Percentiles rank a stretch among this genome's conserved stretches.
phyloP scores from a whole-genome alignment of 768 basidiomycete genomes.

The Termitomyces sp. region DNA sequence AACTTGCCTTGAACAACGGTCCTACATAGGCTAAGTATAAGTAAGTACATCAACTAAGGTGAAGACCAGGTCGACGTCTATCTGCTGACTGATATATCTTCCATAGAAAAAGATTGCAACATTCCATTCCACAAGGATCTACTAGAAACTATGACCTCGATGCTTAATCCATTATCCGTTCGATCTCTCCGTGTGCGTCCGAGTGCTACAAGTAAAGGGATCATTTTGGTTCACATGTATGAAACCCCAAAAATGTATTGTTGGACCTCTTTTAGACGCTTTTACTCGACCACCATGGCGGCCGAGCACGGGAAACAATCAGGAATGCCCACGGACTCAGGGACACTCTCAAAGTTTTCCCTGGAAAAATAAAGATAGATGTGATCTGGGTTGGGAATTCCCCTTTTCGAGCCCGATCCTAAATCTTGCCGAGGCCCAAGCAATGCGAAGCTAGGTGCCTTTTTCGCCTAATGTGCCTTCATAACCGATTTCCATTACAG shows the following conservation, averaged over 20 bases:
- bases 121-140: conserved; percentile 1
- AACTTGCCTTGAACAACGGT: background rate
- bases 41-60: background rate
- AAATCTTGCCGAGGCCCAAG: conserved; percentile 39
- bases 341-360: conserved; percentile 24
- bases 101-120: background rate
- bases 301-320: conserved; percentile 22
- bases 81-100: conserved; percentile 1
- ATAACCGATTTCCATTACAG: conserved; percentile 31
- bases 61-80: background rate
- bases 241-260: background rate
- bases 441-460: conserved; percentile 15
- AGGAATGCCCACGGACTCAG: conserved; percentile 24
- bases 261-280: background rate
- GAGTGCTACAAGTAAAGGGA: conserved; percentile 6
- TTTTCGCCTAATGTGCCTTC: conserved; percentile 17
- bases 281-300: conserved; percentile 19
- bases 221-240: conserved; percentile 12
- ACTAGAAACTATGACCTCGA: conserved; percentile 3
- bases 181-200: conserved; percentile 6
- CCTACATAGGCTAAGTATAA: background rate
- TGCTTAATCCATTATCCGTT: conserved; percentile 18
- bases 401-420: conserved; percentile 31
- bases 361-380: conserved; percentile 30
- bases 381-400: conserved; percentile 31